A percentile compares a stretch with the other conserved stretches of the same genome.
Conservation (phyloP, 345 rosid species). For the Microthlaspi erraticum region DNA sequence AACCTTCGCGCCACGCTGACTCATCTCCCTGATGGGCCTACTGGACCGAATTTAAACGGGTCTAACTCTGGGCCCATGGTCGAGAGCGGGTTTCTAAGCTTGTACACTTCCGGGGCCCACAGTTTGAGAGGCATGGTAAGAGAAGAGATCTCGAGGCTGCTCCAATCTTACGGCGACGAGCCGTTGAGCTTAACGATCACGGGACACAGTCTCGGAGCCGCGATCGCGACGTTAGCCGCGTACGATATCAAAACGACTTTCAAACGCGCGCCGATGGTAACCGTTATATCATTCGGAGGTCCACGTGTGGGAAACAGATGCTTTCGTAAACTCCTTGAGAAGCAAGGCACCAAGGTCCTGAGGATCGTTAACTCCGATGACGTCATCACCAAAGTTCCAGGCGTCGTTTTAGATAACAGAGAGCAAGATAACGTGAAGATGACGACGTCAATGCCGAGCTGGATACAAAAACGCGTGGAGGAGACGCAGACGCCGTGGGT, state of each 20-base stretch:
- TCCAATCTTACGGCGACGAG: slow-evolving; percentile 67
- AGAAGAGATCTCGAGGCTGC: slow-evolving; percentile 61
- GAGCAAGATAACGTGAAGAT: slow-evolving; percentile 28
- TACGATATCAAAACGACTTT: slow-evolving; percentile 71
- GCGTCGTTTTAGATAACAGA: slow-evolving; percentile 63
- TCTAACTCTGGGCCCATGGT: slow-evolving; percentile 67
- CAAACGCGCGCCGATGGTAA: slow-evolving; percentile 58
- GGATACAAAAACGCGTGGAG: slow-evolving; percentile 67
- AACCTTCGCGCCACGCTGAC: slow-evolving; percentile 82
- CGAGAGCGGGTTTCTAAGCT: slow-evolving; percentile 83
- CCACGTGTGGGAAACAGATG: slow-evolving; percentile 88
- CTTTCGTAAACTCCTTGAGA: slow-evolving; percentile 65
- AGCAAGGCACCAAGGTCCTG: slow-evolving; percentile 70
- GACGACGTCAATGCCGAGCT: slow-evolving; percentile 49
- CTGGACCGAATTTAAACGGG: not conserved
- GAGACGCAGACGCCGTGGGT: slow-evolving; percentile 73
- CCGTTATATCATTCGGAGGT: slow-evolving; percentile 92
- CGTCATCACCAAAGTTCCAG: slow-evolving; percentile 83
- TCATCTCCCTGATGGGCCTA: slow-evolving; percentile 46
- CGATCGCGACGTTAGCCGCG: slow-evolving; percentile 78
- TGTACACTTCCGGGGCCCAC: slow-evolving; percentile 68
- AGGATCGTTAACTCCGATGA: slow-evolving; percentile 92
- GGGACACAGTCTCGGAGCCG: slow-evolving; percentile 95
- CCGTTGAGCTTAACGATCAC: slow-evolving; percentile 84
- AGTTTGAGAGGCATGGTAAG: slow-evolving; percentile 71